These are phyloP conservation scores for Xylaria telfairii DNA, from an alignment of 495 filamentous ascomycete genomes.

Conservation along the genomic window DNA sequence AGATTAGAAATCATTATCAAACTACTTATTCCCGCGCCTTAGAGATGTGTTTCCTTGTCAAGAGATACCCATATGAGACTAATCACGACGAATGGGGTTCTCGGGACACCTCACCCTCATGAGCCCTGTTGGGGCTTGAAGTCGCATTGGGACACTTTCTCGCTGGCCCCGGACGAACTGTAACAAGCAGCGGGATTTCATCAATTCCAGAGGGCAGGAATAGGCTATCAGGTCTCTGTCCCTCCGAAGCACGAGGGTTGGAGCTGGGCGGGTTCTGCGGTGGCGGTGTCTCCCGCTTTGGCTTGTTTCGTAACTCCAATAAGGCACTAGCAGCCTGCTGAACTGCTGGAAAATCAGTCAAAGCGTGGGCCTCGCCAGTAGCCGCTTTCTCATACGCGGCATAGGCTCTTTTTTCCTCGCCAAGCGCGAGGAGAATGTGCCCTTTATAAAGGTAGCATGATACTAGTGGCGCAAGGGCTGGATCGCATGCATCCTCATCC, in stretches of 20 bases:
- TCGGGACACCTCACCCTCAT: neutral
- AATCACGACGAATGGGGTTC: neutral
- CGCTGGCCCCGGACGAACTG: neutral
- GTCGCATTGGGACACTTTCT: neutral
- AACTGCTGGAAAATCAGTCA: neutral
- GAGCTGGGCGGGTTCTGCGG: neutral
- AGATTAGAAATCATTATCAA: neutral
- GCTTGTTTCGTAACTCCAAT: neutral
- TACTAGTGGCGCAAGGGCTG: slow-evolving; percentile 21
- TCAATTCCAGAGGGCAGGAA: neutral
- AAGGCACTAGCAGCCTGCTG: neutral
- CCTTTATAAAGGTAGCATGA: slow-evolving; percentile 33
- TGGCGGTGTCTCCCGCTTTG: neutral
- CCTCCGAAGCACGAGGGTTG: neutral
- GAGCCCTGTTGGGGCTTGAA: neutral
- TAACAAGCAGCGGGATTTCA: neutral
- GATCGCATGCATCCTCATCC: slow-evolving; percentile 32
- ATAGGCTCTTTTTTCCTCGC: slow-evolving; percentile 19
- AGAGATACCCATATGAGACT: neutral
- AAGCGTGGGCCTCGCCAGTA: neutral
- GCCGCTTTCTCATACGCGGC: slow-evolving; percentile 27
- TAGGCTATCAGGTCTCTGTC: neutral
- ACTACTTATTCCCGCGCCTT: neutral
- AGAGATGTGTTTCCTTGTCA: neutral
- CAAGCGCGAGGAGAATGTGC: slow-evolving; percentile 26